A percentile compares a stretch with the other conserved stretches of the same genome.
phyloP scores from a whole-genome alignment of 176 grass and related monocot species.

The Musa troglodytarum region DNA sequence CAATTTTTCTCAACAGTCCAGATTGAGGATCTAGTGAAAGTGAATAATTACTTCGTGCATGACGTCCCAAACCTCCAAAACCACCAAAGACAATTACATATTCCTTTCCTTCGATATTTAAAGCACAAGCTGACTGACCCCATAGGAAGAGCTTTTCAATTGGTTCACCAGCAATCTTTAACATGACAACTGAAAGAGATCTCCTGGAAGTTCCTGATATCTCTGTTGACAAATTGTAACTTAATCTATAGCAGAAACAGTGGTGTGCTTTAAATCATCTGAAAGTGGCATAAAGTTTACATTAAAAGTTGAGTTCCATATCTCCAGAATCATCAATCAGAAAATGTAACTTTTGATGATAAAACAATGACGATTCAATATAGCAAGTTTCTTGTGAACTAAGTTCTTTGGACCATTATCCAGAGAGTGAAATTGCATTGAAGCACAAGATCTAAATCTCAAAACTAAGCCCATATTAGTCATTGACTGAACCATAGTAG shows the following conservation, averaged over 20 bases:
- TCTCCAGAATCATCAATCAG: neutral
- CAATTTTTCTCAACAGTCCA: slow-evolving; percentile 48
- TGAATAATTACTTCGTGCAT: slow-evolving; percentile 62
- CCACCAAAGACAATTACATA: slow-evolving; percentile 71
- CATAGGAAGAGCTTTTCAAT: slow-evolving; percentile 85
- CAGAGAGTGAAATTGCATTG: neutral
- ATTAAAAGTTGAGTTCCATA: slow-evolving; percentile 8
- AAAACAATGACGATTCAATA: neutral
- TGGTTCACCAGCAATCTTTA: slow-evolving; percentile 57
- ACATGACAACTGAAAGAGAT: slow-evolving; percentile 35
- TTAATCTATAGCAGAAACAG: slow-evolving; percentile 50
- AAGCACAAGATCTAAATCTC: no score
- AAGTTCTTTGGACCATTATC: neutral
- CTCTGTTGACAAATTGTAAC: slow-evolving; percentile 24
- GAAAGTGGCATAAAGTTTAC: slow-evolving; percentile 4
- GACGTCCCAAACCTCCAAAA: slow-evolving; percentile 83
- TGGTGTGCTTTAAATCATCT: slow-evolving; percentile 19
- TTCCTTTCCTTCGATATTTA: slow-evolving; percentile 32
- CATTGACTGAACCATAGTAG: no score
- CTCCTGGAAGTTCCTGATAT: slow-evolving; percentile 22
- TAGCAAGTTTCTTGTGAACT: neutral
- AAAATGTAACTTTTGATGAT: neutral
- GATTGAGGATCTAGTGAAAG: slow-evolving; percentile 54
- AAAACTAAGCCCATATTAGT: no score
- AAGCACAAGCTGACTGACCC: slow-evolving; percentile 66